A percentile compares a stretch with the other conserved stretches of the same genome.
Evolutionary conservation across 2,329 filamentous ascomycete genomes (phyloP).

Genomic region (Triangularia setosa): DNA sequence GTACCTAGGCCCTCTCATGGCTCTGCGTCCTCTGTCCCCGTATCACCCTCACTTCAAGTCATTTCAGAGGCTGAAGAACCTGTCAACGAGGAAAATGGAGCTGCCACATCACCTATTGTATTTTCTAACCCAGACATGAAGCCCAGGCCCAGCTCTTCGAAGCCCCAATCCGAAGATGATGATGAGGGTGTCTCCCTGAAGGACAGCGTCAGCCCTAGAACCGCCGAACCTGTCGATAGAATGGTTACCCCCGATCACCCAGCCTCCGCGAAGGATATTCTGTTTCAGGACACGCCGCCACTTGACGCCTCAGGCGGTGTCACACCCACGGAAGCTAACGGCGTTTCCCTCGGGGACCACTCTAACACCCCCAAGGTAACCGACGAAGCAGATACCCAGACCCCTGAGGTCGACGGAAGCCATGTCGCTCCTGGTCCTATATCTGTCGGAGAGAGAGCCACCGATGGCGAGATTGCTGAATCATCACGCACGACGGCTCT

Average conservation of each 20-base stretch:
- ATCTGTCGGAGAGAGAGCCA: background rate
- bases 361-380: background rate
- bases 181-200: slow-evolving; percentile 39
- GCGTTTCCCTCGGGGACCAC: background rate
- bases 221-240: background rate
- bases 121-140: slow-evolving; percentile 30
- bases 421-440: background rate
- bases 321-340: background rate
- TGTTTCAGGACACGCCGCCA: background rate
- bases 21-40: slow-evolving; percentile 32
- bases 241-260: background rate
- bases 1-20: slow-evolving; percentile 28
- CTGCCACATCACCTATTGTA: slow-evolving; percentile 18
- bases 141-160: slow-evolving; percentile 22
- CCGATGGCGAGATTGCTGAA: background rate
- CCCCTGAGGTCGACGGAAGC: background rate
- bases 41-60: slow-evolving; percentile 39
- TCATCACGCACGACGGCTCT: slow-evolving; percentile 4
- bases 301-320: background rate
- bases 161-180: slow-evolving; percentile 34
- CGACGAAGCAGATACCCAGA: background rate
- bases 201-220: slow-evolving; percentile 22
- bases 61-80: slow-evolving; percentile 41
- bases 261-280: background rate
- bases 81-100: slow-evolving; percentile 11